Evolutionary conservation across 2,329 filamentous ascomycete genomes (phyloP), one percentile per base, ranked within the genome.

Genomic region (Metarhizium sp.): DNA sequence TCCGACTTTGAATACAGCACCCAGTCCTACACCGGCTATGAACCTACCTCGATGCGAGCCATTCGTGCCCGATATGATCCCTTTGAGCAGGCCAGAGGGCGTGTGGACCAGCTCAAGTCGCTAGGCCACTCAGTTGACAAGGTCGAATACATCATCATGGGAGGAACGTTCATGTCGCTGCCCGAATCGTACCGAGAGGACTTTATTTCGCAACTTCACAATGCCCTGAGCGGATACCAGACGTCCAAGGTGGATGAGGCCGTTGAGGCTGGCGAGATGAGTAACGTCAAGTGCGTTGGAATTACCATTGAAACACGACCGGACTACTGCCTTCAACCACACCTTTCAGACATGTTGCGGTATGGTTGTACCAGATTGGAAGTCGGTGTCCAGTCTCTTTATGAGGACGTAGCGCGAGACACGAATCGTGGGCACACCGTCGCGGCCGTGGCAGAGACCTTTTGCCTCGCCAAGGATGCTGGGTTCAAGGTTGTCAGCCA

Each of bases 71-170:
- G 95, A 52, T 99, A 99, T 68, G 95, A 99, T 67, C 94, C 94
- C 0, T 99, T 96, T 64, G 94, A 99, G 72, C 94, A 99, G 75
- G 94, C 94, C 16, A 82, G 94, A 69, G 94, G 94, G 46, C 85
- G 94, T 62, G 92, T 99, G 6, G 95, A 99, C 64, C 94, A 99
- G 74, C 90, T 99, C 67, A 95, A 95, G 71, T 88, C 90, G 2
- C 79, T 99, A 0, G 94, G 94, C 0, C 94, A 99, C 71, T 96
- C 90, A 49, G 94, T 99, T 50, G 94, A 99, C 75, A 99, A 99
- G 71, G 94, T 99, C 29, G 94, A 99, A 75, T 99, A 97, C 71
- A 99, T 99, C 67, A 96, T 99, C 69, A 99, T 99, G 94, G 94
- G 94, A 58, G 94, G 94, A 61, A 99, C 94, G 0, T 99, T 99